phyloP scores from a whole-genome alignment of 192 early-diverging fungal genomes.

The Kickxella alabastrina region DNA sequence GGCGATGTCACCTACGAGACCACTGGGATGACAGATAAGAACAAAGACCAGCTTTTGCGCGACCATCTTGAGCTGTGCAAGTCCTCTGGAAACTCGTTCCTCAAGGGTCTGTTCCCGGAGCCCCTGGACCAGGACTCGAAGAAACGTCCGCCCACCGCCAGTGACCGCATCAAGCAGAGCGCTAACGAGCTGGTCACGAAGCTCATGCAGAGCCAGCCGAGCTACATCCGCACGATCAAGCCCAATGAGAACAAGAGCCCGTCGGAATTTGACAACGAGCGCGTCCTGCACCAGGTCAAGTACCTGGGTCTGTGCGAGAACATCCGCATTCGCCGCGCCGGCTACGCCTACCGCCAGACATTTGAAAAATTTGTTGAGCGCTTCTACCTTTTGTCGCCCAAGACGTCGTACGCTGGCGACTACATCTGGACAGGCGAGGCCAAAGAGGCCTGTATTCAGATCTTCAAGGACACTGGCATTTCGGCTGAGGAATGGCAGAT shows the following conservation, averaged over 20 bases:
- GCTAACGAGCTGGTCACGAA: conserved; percentile 86
- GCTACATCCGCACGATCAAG: conserved; percentile 96
- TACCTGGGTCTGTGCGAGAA: conserved; percentile 97
- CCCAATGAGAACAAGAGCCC: conserved; percentile 94
- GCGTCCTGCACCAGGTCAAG: conserved; percentile 94
- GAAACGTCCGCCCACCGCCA: conserved; percentile 96
- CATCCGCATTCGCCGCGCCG: conserved; percentile 95
- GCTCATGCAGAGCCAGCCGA: conserved; percentile 92
- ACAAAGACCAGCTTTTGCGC: conserved; percentile 93
- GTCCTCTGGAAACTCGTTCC: conserved; percentile 70
- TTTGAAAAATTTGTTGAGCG: conserved; percentile 82
- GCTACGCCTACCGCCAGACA: conserved; percentile 93
- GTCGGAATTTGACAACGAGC: conserved; percentile 84
- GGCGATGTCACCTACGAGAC: conserved; percentile 91
- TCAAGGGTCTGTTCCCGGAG: conserved; percentile 84
- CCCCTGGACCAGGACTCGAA: conserved; percentile 82
- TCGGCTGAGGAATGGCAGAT: conserved; percentile 90
- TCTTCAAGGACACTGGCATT: conserved; percentile 85
- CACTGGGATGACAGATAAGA: conserved; percentile 94
- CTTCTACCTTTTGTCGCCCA: conserved; percentile 70
- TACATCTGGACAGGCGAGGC: conserved; percentile 77
- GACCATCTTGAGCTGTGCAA: conserved; percentile 88
- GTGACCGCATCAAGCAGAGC: conserved; percentile 89
- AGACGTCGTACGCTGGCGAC: conserved; percentile 79
- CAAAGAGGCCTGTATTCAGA: conserved; percentile 67